Base-by-base conservation (phyloP, 2,329 filamentous ascomycete species). In the Pseudogymnoascus sp. region DNA sequence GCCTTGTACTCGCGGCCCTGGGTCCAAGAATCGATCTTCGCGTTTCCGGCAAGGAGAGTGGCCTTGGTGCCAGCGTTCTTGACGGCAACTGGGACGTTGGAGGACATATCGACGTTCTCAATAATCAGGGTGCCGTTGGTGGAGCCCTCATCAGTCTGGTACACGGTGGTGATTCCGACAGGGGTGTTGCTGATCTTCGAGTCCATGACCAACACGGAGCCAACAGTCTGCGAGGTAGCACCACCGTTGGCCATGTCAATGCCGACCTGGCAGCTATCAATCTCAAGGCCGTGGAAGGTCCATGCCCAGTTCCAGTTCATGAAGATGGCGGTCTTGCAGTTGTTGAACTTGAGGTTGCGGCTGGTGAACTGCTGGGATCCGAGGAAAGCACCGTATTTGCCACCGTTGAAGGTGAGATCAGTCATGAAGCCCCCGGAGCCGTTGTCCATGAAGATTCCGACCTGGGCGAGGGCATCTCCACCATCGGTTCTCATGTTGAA, bases 271-370 rank as follows among this genome's bases (percentile, higher is more conserved):
- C 88, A 90, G 73, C 88, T 85, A 74, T 91, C 86, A 76, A 96
- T 90, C 53, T 78, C 82, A 38, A 96, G 69, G 36, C 84, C 88
- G 73, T 93, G 91, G 76, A 95, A 85, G 50, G 87, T 86, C 88
- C 89, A 96, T 17, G 86, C 80, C 91, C 91, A 96, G 78, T 93
- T 90, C 91, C 91, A 96, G 80, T 92, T 92, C 86, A 95, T 89
- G 77, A 84, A 91, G 67, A 96, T 86, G 66, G 89, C 91, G 1
- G 90, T 96, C 72, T 90, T 83, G 79, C 89, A 93, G 75, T 84
- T 82, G 74, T 89, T 90, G 82, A 96, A 96, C 36, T 83, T 88
- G 73, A 95, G 72, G 76, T 96, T 95, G 68, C 91, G 87, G 28
- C 87, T 88, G 40, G 90, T 93, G 76, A 93, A 95, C 76, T 96